Base-by-base conservation (phyloP, 2,329 filamentous ascomycete species). In the Penicillium sp. region DNA sequence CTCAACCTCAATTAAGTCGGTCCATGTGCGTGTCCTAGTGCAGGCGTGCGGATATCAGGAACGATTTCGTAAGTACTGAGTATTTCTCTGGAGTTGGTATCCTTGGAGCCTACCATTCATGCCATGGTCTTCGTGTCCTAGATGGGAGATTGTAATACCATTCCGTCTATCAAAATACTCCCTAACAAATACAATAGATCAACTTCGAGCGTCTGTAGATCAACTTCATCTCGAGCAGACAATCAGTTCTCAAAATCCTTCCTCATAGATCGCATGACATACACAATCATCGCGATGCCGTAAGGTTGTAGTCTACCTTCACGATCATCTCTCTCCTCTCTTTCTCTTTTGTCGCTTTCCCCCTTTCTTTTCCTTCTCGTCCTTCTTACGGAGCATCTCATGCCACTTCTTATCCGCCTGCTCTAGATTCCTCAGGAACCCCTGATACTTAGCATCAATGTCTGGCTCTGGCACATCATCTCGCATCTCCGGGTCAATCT, bases 121-220 rank as follows among this genome's bases (percentile, higher is more conserved):
- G 13, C 6, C 13, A 46, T 26, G 25, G 3, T 46, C 10, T 45
- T 25, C 13, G 22, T 14, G 22, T 26, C 13, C 2, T 19, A 19
- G 25, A 48, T 5, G 4, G 14, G 45, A 48, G n/a, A 6, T 48
- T n/a, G 16, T 4, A 2, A n/a, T 48, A 30, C 26, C 46, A 49
- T 33, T 49, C 11, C 26, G 13, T 22, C 26, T 16, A 13, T 22
- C 19, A 6, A 49, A 33, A 49, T 33, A 33, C 46, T 49, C 16
- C 22, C 43, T 46, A 35, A 49, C 16, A 33, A 49, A 49, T n/a
- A 49, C 28, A 8, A 49, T 40, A 52, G 51, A 52, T 52, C 19
- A 6, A 10, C 33, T 26, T 16, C 13, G 13, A 19, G 26, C 19
- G 40, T 26, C 33, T 35, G 14, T 52, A 38, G 30, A 52, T 52